Percentiles rank a stretch among this genome's conserved stretches.
These are phyloP conservation scores for Mrakiaceae sp. DNA, from an alignment of 1,284 basidiomycete species.

Conservation along the genomic window DNA sequence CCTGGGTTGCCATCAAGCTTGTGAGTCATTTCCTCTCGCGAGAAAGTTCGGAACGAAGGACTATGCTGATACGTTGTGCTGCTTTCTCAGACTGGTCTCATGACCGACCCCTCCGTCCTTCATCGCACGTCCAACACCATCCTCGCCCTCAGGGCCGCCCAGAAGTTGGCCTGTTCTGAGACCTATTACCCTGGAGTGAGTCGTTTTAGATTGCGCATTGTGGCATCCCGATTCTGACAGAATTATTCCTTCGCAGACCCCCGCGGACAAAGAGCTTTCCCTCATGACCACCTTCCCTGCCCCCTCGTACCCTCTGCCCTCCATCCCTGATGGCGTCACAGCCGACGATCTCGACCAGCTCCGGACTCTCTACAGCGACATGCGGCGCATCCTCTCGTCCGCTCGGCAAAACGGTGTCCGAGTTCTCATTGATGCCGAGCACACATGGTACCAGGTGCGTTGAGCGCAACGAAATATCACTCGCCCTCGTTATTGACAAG, in stretches of 20 bases:
- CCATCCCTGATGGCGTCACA: conserved; percentile 28
- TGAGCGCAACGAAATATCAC: neutral
- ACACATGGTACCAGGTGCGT: conserved; percentile 54
- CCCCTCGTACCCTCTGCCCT: conserved; percentile 20
- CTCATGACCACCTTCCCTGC: neutral
- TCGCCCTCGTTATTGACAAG: neutral
- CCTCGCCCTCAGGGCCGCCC: conserved; percentile 26
- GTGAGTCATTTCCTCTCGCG: conserved; percentile 35
- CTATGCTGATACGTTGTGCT: neutral
- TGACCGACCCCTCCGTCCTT: conserved; percentile 29
- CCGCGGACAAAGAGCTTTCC: conserved; percentile 7
- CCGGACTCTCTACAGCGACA: conserved; percentile 47
- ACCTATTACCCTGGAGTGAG: conserved; percentile 16
- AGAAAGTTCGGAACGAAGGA: neutral
- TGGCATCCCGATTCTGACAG: neutral
- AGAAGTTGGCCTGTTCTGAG: neutral
- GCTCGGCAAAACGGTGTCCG: conserved; percentile 43
- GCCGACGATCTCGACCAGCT: conserved; percentile 48
- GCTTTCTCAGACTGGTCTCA: conserved; percentile 30
- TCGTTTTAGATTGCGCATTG: neutral
- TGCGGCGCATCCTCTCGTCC: conserved; percentile 48
- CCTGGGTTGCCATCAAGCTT: conserved; percentile 73
- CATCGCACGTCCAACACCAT: conserved; percentile 34
- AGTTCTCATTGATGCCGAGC: conserved; percentile 71
- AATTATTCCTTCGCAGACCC: neutral